Percentiles rank a stretch among this genome's conserved stretches.
phyloP scores from a whole-genome alignment of 495 filamentous ascomycete genomes.

The Penicillium atrosanguineum region DNA sequence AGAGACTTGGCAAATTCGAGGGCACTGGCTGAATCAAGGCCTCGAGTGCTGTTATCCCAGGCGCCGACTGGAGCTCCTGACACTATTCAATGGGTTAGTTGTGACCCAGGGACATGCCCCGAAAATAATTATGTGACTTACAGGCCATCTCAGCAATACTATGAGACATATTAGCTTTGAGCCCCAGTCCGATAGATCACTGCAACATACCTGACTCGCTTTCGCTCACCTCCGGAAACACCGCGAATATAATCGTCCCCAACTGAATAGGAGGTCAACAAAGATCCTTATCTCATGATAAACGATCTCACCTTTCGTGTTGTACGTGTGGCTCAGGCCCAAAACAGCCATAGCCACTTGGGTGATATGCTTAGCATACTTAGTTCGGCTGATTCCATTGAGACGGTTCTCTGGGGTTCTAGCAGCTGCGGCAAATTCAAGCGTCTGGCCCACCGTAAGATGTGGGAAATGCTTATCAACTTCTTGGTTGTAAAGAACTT shows the following conservation, averaged over 20 bases:
- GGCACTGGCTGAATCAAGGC: constrained; percentile 80
- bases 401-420: constrained; percentile 47
- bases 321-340: constrained; percentile 58
- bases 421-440: constrained; percentile 60
- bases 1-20: constrained; percentile 70
- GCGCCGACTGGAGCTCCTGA: constrained; percentile 70
- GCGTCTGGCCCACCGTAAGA: constrained; percentile 63
- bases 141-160: constrained; percentile 61
- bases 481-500: constrained; percentile 62
- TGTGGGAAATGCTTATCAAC: constrained; percentile 66
- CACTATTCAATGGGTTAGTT: constrained; percentile 32
- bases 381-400: constrained; percentile 38
- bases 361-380: constrained; percentile 47
- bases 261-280: constrained; percentile 38
- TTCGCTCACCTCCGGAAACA: constrained; percentile 81
- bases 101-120: too few species aligned
- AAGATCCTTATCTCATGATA: constrained; percentile 40
- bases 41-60: constrained; percentile 86
- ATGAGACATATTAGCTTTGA: constrained; percentile 2
- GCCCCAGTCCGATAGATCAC: not conserved
- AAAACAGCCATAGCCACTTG: constrained; percentile 62
- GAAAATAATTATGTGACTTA: constrained; percentile 14
- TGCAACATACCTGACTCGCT: constrained; percentile 49
- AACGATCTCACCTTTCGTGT: constrained; percentile 44
- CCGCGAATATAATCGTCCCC: constrained; percentile 55